Percentiles rank a stretch among this genome's conserved stretches.
Evolutionary conservation across 176 grass and related monocot species (phyloP).

Genomic region (Eleusine indica): DNA sequence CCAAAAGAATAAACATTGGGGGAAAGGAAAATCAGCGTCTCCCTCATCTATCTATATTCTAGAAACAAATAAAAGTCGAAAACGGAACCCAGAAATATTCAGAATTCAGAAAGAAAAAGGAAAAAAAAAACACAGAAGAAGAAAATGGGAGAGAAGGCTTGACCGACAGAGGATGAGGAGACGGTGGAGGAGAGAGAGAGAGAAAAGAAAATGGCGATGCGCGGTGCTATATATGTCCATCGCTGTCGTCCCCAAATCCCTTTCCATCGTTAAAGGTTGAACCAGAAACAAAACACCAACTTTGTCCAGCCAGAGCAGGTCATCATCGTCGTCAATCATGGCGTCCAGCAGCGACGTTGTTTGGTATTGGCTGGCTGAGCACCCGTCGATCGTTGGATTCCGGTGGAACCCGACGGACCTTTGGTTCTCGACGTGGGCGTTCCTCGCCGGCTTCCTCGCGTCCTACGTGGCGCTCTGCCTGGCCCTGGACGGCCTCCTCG

Average conservation of each 20-base stretch:
- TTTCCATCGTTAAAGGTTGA: slow-evolving; percentile 6
- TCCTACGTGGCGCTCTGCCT: slow-evolving; percentile 58
- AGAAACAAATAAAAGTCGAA: neutral
- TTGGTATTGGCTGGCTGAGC: slow-evolving; percentile 84
- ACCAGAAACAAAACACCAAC: too few relatives aligned
- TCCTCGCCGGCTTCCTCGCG: slow-evolving; percentile 64
- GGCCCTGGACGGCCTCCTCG: slow-evolving; percentile 35
- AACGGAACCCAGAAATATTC: neutral
- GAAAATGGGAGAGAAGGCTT: neutral
- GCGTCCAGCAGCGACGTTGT: too few relatives aligned
- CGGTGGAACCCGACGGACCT: slow-evolving; percentile 71
- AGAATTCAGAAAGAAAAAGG: neutral
- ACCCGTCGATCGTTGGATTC: slow-evolving; percentile 86
- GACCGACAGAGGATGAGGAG: slow-evolving; percentile 8
- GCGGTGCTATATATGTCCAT: slow-evolving; percentile 19
- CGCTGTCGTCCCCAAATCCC: slow-evolving; percentile 5
- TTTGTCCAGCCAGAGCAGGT: too few relatives aligned
- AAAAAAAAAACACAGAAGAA: neutral
- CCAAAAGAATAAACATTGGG: too few relatives aligned
- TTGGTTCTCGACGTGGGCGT: slow-evolving; percentile 81
- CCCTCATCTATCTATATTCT: neutral
- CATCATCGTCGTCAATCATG: neutral
- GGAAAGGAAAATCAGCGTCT: too few relatives aligned
- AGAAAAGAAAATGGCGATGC: too few relatives aligned
- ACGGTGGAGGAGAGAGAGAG: neutral